A percentile compares a stretch with the other conserved stretches of the same genome.
Conservation (phyloP, 345 rosid genomes). For the Eucalyptus urophylla region DNA sequence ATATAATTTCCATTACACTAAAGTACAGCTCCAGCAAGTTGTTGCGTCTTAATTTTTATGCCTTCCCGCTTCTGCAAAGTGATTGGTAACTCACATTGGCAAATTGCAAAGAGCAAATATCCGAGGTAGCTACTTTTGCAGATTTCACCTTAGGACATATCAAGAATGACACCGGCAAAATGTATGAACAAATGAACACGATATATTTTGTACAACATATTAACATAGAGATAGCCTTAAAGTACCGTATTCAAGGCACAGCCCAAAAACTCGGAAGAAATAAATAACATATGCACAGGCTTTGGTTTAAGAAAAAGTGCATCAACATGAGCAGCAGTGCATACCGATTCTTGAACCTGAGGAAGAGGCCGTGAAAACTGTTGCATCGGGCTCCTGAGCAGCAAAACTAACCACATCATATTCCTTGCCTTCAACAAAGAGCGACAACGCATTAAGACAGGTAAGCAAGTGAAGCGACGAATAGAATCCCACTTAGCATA, state of each 20-base stretch:
- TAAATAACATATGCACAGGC: neutral
- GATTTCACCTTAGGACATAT: neutral
- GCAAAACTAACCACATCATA: conserved; percentile 43
- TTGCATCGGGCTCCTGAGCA: conserved; percentile 36
- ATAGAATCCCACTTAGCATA: neutral
- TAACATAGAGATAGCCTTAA: neutral
- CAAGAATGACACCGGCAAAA: neutral
- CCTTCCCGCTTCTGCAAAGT: neutral
- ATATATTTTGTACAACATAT: neutral
- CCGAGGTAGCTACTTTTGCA: neutral
- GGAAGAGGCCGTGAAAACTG: conserved; percentile 40
- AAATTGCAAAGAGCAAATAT: neutral
- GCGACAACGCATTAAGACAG: neutral
- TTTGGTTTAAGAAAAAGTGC: neutral
- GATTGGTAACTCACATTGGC: neutral
- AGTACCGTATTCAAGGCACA: neutral
- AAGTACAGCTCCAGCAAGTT: neutral
- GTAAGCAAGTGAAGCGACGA: neutral
- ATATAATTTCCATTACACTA: neutral
- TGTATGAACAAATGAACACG: neutral
- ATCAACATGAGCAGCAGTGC: neutral
- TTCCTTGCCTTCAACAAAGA: conserved; percentile 37
- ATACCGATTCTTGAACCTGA: conserved; percentile 44
- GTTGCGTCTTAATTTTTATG: neutral
- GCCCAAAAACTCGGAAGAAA: neutral